A percentile compares a stretch with the other conserved stretches of the same genome.
phyloP scores from a whole-genome alignment of 73 alveolate species.

The Effrenium voratum region DNA sequence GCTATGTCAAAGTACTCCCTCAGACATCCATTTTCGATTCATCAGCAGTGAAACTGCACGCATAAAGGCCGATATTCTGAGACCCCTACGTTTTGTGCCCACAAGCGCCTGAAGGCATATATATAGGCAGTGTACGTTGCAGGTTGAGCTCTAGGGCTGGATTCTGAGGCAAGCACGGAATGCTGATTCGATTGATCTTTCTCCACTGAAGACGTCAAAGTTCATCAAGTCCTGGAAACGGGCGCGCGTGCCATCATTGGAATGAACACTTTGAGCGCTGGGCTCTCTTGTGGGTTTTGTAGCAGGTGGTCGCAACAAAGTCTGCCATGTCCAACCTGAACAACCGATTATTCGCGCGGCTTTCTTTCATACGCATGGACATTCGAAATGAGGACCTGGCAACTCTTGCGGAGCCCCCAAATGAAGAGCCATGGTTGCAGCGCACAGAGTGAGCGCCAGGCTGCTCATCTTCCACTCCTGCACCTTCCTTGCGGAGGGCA shows the following conservation, averaged over 20 bases:
- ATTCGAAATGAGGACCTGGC: neutral
- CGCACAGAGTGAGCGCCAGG: neutral
- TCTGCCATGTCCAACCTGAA: neutral
- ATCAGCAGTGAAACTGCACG: too few relatives aligned
- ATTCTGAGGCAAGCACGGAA: neutral
- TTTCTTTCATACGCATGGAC: neutral
- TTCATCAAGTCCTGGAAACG: neutral
- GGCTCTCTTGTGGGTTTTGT: neutral
- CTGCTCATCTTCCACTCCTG: too few relatives aligned
- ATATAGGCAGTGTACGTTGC: too few relatives aligned
- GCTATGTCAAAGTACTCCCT: too few relatives aligned
- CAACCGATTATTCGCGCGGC: neutral
- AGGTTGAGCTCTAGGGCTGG: too few relatives aligned
- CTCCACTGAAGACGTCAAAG: conserved; percentile 7
- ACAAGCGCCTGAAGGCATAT: too few relatives aligned
- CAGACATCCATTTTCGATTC: too few relatives aligned
- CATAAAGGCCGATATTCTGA: too few relatives aligned
- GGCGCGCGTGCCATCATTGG: neutral
- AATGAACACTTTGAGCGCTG: neutral
- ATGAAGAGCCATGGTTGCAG: neutral
- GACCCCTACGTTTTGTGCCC: too few relatives aligned
- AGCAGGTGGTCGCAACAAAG: neutral
- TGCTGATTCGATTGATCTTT: neutral
- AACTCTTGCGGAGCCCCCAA: neutral
- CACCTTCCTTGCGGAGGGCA: too few relatives aligned